Evolutionary conservation across 2,329 filamentous ascomycete genomes (phyloP).

Genomic region (Aspergillus oerlinghausenensis): DNA sequence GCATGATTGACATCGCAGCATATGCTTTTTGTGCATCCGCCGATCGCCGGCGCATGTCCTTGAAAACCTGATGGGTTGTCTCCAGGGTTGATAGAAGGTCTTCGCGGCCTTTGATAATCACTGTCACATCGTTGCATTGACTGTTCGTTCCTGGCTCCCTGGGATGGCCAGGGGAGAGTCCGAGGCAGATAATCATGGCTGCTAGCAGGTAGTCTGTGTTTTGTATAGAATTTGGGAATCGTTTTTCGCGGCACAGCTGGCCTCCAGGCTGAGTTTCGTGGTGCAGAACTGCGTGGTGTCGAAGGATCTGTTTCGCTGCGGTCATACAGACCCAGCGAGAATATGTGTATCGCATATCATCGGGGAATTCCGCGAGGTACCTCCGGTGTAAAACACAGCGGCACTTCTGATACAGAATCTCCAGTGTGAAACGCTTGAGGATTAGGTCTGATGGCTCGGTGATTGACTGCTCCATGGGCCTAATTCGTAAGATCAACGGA

Average conservation of each 20-base stretch:
- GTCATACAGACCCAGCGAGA: constrained; percentile 46
- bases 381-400: constrained; percentile 52
- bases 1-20: constrained; percentile 25
- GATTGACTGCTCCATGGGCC: constrained; percentile 35
- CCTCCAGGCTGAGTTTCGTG: constrained; percentile 52
- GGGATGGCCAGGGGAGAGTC: constrained; percentile 21
- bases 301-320: constrained; percentile 46
- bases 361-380: constrained; percentile 41
- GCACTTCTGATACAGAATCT: constrained; percentile 49
- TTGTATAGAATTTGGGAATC: constrained; percentile 55
- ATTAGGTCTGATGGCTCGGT: constrained; percentile 48
- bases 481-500: constrained; percentile 19
- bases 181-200: constrained; percentile 56
- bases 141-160: constrained; percentile 3
- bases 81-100: constrained; percentile 23
- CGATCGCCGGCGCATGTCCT: constrained; percentile 19
- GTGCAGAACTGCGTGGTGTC: constrained; percentile 48
- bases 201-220: constrained; percentile 61
- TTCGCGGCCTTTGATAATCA: constrained; percentile 14
- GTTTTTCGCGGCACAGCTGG: constrained; percentile 49
- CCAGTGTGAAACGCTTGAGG: constrained; percentile 49
- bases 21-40: constrained; percentile 26
- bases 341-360: constrained; percentile 35
- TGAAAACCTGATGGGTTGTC: constrained; percentile 24
- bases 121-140: constrained; percentile 8